Base-by-base conservation (phyloP, 2,329 filamentous ascomycete species). In the Monilinia vaccinii-corymbosi region DNA sequence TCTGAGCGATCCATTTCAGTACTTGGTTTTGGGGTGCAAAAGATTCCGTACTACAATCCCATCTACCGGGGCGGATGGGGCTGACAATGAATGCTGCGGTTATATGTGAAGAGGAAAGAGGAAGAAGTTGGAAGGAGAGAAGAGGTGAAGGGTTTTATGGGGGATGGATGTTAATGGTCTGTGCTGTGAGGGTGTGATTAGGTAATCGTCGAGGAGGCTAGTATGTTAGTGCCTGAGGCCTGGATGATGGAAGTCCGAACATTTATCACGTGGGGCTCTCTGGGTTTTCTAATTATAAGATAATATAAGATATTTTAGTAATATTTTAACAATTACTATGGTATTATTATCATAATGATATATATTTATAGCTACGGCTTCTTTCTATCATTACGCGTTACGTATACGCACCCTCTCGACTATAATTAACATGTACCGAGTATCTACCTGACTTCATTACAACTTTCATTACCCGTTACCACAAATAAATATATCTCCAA, bases 1-100 rank as follows among this genome's bases (percentile, higher is more conserved):
- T 49, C 51, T 55, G 51, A 55, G 51, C 51, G 11, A 55, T 55
- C 38, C 51, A 55, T 55, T 44, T 23, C 51, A 55, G 51, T 55
- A 55, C 38, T 23, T 44, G n/a, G 38, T 18, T 31, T 23, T 55
- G n/a, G 44, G 18, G 25, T n/a, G 18, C n/a, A n/a, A 16, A 11
- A 32, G 28, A 16, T 45, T 44, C 51, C 38, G 38, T 44, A 55
- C 51, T 55, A 55, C 51, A 55, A 55, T 34, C 51, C 51, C 18
- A 34, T 40, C 7, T 13, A 44, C n/a, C 40, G 2, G 4, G 40
- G n/a, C 18, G 32, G 6, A 13, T 52, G 31, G 51, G 38, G 38
- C 28, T 55, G 51, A 55, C 38, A 55, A 34, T 28, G n/a, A 28
- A 55, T 55, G 51, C 51, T 44, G 51, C 45, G 51, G 38, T 55